These are phyloP conservation scores for Coemansia sp. DNA, from an alignment of 192 early-diverging fungal species.

Conservation along the genomic window DNA sequence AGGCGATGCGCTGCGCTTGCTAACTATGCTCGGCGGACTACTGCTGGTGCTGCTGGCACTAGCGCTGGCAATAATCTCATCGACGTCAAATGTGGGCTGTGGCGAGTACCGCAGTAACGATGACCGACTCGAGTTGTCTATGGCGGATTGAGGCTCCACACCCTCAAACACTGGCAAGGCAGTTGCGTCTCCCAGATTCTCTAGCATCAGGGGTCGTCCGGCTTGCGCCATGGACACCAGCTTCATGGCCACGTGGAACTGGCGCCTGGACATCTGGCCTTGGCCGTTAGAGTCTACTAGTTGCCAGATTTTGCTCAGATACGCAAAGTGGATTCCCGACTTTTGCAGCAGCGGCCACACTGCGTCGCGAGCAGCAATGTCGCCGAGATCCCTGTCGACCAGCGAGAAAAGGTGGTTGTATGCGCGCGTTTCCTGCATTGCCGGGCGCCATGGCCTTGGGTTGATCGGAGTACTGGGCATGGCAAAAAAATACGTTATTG, in stretches of 20 bases:
- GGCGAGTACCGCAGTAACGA: conserved; percentile 28
- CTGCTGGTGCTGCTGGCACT: conserved; percentile 1
- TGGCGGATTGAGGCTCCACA: conserved; percentile 1
- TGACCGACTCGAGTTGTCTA: conserved; percentile 7
- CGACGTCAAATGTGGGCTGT: conserved; percentile 28
- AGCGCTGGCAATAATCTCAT: conserved; percentile 16
- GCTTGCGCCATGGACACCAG: conserved; percentile 34
- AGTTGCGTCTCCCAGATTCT: conserved; percentile 9
- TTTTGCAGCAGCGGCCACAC: conserved; percentile 12
- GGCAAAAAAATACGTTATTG: neutral
- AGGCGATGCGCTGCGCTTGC: conserved; percentile 8
- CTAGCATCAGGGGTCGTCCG: conserved; percentile 11
- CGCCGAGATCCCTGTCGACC: conserved; percentile 10
- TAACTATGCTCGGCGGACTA: neutral
- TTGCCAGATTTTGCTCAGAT: conserved; percentile 11
- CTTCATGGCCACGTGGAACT: conserved; percentile 37
- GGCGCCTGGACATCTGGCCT: conserved; percentile 13
- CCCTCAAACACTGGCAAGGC: conserved; percentile 25
- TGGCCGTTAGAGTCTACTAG: conserved; percentile 8
- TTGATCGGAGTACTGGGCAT: neutral
- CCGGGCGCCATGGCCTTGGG: conserved; percentile 34
- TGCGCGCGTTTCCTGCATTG: conserved; percentile 26
- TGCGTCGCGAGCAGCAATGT: neutral
- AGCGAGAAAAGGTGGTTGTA: conserved; percentile 34
- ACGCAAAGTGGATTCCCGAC: conserved; percentile 11